Evolutionary conservation across 306 rosid species (phyloP), one percentile per base, ranked within the genome.

Genomic region (Begonia peltatifolia): DNA sequence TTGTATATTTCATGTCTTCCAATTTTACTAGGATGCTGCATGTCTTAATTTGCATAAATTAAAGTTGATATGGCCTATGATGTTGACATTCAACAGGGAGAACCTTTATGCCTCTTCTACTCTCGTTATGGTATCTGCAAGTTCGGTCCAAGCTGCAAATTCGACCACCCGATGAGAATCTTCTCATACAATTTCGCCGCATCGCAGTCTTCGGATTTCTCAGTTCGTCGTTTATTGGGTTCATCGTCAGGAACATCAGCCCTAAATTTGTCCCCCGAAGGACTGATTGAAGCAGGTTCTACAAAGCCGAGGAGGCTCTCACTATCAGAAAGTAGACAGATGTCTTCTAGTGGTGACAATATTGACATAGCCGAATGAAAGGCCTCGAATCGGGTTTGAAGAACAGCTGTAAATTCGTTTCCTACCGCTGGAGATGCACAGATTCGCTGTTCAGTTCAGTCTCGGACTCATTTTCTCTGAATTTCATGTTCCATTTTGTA

Each of bases 121-220:
- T 85, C 94, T 17, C 97, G 95, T 54, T 90, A 90, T 65, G 97
- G 95, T 54, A 90, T 85, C 67, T 90, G 97, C 77, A 90, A 90
- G 79, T 90, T 90, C 43, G 97, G 97, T 25, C 97, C 97, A 22
- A 85, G 95, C 69, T 90, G 97, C 85, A 90, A 90, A 84, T 90
- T 90, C 70, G 92, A 85, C 63, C 97, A 90, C 52, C 97, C 97
- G 46, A 86, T 85, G 93, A 90, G 83, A 71, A 76, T 85, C 74
- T 82, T 85, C 68, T 49, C 95, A 14, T 84, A 82, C 62, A 80
- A 82, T 68, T 67, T 68, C 12, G 63, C 95, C 9, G 68, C 83
- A 63, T 65, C 95, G 58, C 67, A 87, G 63, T 72, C 85, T 14
- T 65, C 81, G 22, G 89, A 78, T 49, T 57, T 71, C 63, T 77